Base-by-base conservation (phyloP, 116 monocot species). In the Trichopus zeylanicus region DNA sequence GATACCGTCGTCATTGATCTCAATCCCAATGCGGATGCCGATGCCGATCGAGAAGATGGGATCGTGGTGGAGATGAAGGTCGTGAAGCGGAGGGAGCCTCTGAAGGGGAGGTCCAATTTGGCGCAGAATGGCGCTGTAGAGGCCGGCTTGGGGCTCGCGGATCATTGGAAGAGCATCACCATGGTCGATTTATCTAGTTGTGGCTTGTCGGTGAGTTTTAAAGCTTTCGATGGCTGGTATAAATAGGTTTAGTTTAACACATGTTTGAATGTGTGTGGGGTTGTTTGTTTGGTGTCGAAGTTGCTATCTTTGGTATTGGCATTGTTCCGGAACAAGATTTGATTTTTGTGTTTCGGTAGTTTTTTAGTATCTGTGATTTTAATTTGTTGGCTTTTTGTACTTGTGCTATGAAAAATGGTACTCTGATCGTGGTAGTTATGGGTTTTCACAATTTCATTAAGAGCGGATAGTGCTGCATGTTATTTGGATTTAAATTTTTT, bases 1-100 rank as follows among this genome's bases (percentile, higher is more conserved):
- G 97, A 98, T 66, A 56, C 78, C 11, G 91, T 97, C 11, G 56
- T 78, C 7, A 25, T 94, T 20, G 62, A 80, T 57, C 60, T 75
- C 16, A 53, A 56, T 5, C 16, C 42, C 30, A 63, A 60, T n/a
- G 74, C 32, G 12, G 66, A 68, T 2, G 76, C 33, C 3, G 65
- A 57, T 2, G 67, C 51, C 24, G 64, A 39, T 21, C 29, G 34
- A 42, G 65, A 62, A 19, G 60, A 46, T 15, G 27, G 46, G 38
- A 62, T 91, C 3, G 46, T 21, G 33, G 85, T 97, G 27, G 72
- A 77, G 46, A 91, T 98, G 87, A 77, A 62, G 70, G 82, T 88
- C 26, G 68, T 76, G 65, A 84, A 68, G 66, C 64, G 84, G 82
- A 69, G 85, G 71, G 97, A 98, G 64, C 78, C 79, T 26, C 66